phyloP scores from a whole-genome alignment of 176 grass and related monocot species.

The Phoenix dactylifera region DNA sequence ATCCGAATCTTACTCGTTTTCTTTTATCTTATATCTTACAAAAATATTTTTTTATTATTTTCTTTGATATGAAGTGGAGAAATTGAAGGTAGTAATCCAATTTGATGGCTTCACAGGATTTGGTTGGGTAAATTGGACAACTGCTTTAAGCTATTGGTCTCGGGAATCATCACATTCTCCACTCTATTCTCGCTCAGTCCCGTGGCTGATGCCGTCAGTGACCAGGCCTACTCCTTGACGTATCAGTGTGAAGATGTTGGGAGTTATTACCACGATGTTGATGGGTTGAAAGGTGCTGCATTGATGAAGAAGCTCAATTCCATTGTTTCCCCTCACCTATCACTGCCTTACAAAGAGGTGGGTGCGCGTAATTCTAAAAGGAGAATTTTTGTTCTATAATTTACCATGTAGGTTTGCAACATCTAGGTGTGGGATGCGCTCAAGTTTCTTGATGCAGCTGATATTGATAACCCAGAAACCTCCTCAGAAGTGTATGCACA shows the following conservation, averaged over 20 bases:
- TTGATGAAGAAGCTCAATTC: slow-evolving; percentile 35
- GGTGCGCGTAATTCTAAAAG: neutral
- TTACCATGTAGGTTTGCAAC: neutral
- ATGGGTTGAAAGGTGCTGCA: slow-evolving; percentile 20
- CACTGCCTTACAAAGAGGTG: slow-evolving; percentile 40
- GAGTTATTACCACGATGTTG: slow-evolving; percentile 21
- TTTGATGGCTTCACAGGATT: neutral
- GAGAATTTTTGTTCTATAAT: too few relatives aligned
- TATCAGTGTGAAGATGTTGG: slow-evolving; percentile 35
- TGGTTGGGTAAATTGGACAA: neutral
- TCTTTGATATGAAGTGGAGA: too few relatives aligned
- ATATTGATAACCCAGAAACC: slow-evolving; percentile 42
- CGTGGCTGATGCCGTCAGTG: neutral
- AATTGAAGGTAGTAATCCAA: too few relatives aligned
- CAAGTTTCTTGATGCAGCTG: slow-evolving; percentile 60
- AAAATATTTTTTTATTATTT: too few relatives aligned
- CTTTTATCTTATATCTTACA: too few relatives aligned
- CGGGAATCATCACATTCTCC: neutral
- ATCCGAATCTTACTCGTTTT: too few relatives aligned
- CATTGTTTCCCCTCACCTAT: slow-evolving; percentile 32
- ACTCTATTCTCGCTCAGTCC: neutral
- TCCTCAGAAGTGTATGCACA: slow-evolving; percentile 45
- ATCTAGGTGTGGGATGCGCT: slow-evolving; percentile 61
- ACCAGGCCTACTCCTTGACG: neutral
- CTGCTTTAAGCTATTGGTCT: slow-evolving; percentile 4